Percentiles rank a stretch among this genome's conserved stretches.
These are phyloP conservation scores for Trifolium fragiferum DNA, from an alignment of 306 rosid genomes.

Conservation along the genomic window DNA sequence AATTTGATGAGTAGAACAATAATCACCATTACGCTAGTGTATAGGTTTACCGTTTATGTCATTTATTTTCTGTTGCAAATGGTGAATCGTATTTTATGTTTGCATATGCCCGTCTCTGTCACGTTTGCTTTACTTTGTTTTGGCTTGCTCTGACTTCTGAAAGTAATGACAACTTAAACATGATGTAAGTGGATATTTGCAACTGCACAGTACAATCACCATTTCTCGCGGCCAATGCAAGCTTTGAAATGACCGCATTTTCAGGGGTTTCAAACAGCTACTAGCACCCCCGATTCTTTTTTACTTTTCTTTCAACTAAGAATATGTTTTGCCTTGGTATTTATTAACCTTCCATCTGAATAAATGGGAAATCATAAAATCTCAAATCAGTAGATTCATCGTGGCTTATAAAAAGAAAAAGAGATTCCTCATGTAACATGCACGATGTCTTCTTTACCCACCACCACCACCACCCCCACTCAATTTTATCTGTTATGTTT, in stretches of 20 bases:
- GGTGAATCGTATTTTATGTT: neutral
- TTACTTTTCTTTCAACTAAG: neutral
- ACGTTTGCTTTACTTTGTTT: neutral
- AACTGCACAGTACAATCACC: neutral
- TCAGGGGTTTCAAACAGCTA: neutral
- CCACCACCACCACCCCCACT: neutral
- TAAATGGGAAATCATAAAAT: conserved; percentile 3
- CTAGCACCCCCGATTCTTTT: neutral
- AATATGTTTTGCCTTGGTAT: neutral
- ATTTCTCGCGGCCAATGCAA: neutral
- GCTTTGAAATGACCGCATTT: neutral
- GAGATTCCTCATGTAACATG: neutral
- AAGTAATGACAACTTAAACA: conserved; percentile 3
- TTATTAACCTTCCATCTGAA: conserved; percentile 22
- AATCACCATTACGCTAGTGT: neutral
- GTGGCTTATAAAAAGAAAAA: too few relatives aligned
- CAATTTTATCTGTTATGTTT: neutral
- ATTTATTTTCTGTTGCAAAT: neutral
- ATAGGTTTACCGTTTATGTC: neutral
- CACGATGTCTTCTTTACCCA: neutral
- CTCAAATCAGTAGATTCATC: neutral
- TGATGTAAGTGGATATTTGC: neutral
- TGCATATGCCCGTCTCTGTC: neutral
- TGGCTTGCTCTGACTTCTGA: conserved; percentile 12
- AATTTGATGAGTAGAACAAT: neutral